Evolutionary conservation across 805 yeast genomes (phyloP), one percentile per base, ranked within the genome.

Genomic region (Zygosaccharomyces pseudorouxii): DNA sequence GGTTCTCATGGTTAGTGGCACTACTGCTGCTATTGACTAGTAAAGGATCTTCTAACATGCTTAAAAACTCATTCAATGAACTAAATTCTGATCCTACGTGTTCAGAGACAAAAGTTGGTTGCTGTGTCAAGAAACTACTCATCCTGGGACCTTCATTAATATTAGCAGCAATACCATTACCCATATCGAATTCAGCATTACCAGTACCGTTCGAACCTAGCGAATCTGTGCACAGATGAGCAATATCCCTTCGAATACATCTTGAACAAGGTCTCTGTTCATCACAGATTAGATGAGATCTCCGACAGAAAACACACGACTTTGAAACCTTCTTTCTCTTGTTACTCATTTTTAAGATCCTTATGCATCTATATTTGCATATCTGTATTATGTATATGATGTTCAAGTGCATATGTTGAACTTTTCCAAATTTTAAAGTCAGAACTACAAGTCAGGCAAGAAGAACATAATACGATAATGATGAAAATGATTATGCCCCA

Each of bases 221-320:
- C 11, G 84, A 90, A 57, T 84, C 90, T 51, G 79, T 84, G 60
- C 98, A 90, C 27, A 90, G 68, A 66, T 89, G 96, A 3, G 93
- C 90, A 41, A 90, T 92, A 35, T 86, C 86, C 56, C 97, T 73
- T 65, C 86, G 87, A 8, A 90, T 74, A 67, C 98, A 90, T 38
- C 97, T 73, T 44, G 81, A 5, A 93, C 83, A 53, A 70, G 75
- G 81, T 58, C 88, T 67, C 16, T 79, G 71, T 37, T 82, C 84
- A 64, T 89, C 96, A 69, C 98, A 90, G 27, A 89, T 86, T 90
- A 90, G 87, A 65, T 90, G 98, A 0, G 96, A 87, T 47, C 98
- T 73, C 35, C 97, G 78, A 64, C 97, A 90, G 62, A 86, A 90
- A 1, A 90, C 85, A 69, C 98, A 90, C 0, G 98, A 95, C 49